phyloP scores from a whole-genome alignment of 139 green algal species.

The Coelastrella sp. region DNA sequence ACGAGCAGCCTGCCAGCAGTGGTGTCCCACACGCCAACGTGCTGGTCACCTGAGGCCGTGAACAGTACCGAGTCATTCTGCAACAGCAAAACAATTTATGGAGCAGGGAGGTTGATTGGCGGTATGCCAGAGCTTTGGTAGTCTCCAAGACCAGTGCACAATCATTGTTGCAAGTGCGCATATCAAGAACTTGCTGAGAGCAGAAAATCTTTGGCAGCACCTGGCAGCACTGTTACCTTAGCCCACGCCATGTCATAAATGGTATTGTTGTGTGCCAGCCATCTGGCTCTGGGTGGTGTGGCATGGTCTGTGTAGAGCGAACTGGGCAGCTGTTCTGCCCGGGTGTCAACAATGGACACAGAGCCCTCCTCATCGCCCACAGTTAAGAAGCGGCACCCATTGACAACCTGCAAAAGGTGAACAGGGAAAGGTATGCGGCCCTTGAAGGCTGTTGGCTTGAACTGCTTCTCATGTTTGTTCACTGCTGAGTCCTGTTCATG shows the following conservation, averaged over 20 bases:
- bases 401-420: constrained; percentile 40
- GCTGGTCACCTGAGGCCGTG: constrained; percentile 81
- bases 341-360: constrained; percentile 75
- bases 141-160: neutral
- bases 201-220: neutral
- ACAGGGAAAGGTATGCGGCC: neutral
- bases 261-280: constrained; percentile 81
- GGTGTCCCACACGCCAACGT: constrained; percentile 78
- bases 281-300: constrained; percentile 65
- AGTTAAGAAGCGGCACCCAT: constrained; percentile 67
- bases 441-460: neutral
- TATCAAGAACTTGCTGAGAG: neutral
- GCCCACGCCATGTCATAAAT: constrained; percentile 88
- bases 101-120: neutral
- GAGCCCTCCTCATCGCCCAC: constrained; percentile 85
- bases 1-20: constrained; percentile 49
- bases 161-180: neutral
- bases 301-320: constrained; percentile 40
- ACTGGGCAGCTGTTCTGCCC: constrained; percentile 38
- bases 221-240: constrained; percentile 50
- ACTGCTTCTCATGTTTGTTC: neutral
- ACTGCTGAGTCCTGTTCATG: neutral
- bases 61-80: constrained; percentile 76
- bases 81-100: neutral
- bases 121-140: neutral